Base-by-base conservation (phyloP, 306 rosid species). In the Argentina anserina region DNA sequence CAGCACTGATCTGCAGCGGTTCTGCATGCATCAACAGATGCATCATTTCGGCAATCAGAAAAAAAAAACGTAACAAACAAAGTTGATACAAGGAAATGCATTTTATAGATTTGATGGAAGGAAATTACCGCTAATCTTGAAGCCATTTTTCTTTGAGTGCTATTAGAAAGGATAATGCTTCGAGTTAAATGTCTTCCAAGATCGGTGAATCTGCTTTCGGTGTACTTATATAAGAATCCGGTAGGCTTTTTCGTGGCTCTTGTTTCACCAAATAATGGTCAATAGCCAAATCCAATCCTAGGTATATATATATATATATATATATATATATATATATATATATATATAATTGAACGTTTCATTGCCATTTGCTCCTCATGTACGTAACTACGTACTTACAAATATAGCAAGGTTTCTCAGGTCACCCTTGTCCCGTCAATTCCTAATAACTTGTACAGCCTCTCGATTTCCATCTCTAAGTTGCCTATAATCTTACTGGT, bases 1-100 rank as follows among this genome's bases (percentile, higher is more conserved):
- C 68, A 75, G 50, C 70, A 66, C 29, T 65, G 80, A 80, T 65
- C 73, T 80, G 67, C 69, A 72, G 61, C 25, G 45, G n/a, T 33
- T 78, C 81, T 78, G 62, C 81, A 72, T 33, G n/a, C 9, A 26
- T 25, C 34, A 10, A 23, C 33, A 25, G 33, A 25, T 45, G 3
- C 52, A 43, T 67, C 53, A 67, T 8, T 66, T 66, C 23, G 26
- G 23, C 23, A 28, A 66, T 66, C 33, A 43, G 21, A 14, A 0
- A 3, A 10, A 3, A 14, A 6, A 13, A 59, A 0, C 2, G 36
- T 33, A 33, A 25, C 5, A 58, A 3, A 3, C 7, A 55, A 55
- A n/a, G n/a, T n/a, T n/a, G n/a, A n/a, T n/a, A n/a, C 25, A 29
- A 59, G 11, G 21, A 59, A 29, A 59, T 59, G 37, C 39, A 59